A percentile compares a stretch with the other conserved stretches of the same genome.
These are phyloP conservation scores for Diplodia corticola DNA, from an alignment of 2,329 filamentous ascomycete genomes.

Conservation along the genomic window DNA sequence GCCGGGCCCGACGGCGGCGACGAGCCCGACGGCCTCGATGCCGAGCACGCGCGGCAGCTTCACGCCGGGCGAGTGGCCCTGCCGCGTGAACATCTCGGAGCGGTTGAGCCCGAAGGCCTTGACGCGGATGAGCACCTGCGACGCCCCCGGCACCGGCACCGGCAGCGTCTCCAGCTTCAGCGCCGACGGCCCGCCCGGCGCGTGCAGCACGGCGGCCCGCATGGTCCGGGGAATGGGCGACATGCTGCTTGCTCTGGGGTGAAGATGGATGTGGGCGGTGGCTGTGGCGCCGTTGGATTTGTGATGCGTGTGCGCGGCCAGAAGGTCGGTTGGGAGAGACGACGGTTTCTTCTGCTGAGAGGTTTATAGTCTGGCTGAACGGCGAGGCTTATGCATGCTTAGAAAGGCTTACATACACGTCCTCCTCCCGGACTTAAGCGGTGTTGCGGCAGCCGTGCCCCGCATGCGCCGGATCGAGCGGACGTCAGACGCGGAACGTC, in stretches of 20 bases:
- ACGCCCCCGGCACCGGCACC: conserved; percentile 35
- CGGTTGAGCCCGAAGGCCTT: conserved; percentile 51
- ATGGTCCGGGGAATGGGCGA: conserved; percentile 34
- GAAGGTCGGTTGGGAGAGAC: not conserved
- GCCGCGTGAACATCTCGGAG: conserved; percentile 50
- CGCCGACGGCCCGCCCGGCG: conserved; percentile 42
- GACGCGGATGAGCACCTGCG: conserved; percentile 46
- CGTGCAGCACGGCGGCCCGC: conserved; percentile 47
- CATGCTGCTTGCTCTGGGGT: not conserved
- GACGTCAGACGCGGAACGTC: not conserved
- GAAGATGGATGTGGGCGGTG: not conserved
- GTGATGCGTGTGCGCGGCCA: not conserved
- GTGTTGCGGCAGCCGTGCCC: not conserved
- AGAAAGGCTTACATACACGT: not conserved
- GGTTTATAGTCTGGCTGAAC: not conserved
- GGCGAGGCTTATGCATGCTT: not conserved
- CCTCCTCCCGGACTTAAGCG: not conserved
- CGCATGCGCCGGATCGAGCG: not conserved
- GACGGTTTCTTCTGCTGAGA: not conserved
- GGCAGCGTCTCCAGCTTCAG: conserved; percentile 39
- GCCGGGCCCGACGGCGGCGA: conserved; percentile 40
- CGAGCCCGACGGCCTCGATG: conserved; percentile 49
- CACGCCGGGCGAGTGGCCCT: conserved; percentile 45
- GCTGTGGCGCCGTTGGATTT: not conserved
- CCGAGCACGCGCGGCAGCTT: conserved; percentile 48